Evolutionary conservation across 2,329 filamentous ascomycete genomes (phyloP).

Genomic region (Cadophora sp.): DNA sequence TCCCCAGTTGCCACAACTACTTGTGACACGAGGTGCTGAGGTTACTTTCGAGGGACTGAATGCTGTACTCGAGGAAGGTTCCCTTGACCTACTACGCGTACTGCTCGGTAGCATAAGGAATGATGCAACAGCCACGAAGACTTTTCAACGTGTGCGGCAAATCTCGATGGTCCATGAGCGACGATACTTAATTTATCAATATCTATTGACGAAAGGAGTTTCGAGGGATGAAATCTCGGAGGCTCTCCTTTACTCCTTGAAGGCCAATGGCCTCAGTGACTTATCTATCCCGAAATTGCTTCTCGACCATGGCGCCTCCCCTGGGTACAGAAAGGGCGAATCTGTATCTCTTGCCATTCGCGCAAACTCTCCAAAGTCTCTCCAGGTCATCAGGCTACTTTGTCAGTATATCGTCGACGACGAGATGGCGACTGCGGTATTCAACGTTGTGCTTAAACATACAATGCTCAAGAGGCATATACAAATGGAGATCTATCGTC

Average conservation of each 20-base stretch:
- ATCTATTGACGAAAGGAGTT: constrained; percentile 17
- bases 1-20: constrained; percentile 22
- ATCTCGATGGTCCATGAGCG: constrained; percentile 12
- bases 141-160: constrained; percentile 18
- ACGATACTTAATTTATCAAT: constrained; percentile 20
- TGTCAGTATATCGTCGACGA: constrained; percentile 14
- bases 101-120: constrained; percentile 12
- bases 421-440: constrained; percentile 14
- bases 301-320: constrained; percentile 20
- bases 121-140: neutral
- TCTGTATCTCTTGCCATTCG: constrained; percentile 15
- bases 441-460: constrained; percentile 14
- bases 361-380: constrained; percentile 21
- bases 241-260: constrained; percentile 22
- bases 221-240: constrained; percentile 16
- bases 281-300: constrained; percentile 21
- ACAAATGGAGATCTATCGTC: constrained; percentile 16
- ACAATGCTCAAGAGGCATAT: constrained; percentile 14
- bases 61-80: neutral
- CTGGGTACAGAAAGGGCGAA: constrained; percentile 16
- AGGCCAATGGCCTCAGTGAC: constrained; percentile 17
- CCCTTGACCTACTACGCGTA: constrained; percentile 1
- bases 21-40: constrained; percentile 18
- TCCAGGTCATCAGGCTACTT: constrained; percentile 20
- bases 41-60: constrained; percentile 14